Conservation (phyloP, 495 filamentous ascomycete species). For the Rostrohypoxylon terebratum region DNA sequence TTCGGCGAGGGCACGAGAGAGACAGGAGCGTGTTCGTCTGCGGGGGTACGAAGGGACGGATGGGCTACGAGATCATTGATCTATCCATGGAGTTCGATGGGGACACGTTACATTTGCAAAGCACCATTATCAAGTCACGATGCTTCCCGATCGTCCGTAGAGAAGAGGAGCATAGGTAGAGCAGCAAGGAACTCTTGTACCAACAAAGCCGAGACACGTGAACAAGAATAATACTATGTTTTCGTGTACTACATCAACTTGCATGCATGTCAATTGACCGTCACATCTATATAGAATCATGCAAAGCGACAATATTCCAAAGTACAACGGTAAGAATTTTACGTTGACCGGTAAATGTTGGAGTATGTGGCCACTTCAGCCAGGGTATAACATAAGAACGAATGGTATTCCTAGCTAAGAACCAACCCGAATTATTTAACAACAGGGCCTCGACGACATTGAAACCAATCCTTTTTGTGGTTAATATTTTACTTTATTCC, state of each 20-base stretch:
- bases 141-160: neutral
- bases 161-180: constrained; percentile 9
- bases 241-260: neutral
- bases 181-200: constrained; percentile 26
- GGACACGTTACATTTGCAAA: neutral
- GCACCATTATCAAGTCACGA: neutral
- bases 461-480: constrained; percentile 1
- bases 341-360: neutral
- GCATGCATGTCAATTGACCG: neutral
- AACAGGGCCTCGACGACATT: neutral
- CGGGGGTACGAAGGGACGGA: neutral
- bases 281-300: neutral
- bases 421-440: neutral
- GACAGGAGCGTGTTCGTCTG: neutral
- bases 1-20: neutral
- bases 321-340: neutral
- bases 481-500: constrained; percentile 39
- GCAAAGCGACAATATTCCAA: neutral
- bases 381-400: neutral
- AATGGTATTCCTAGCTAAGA: constrained; percentile 1
- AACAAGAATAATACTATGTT: constrained; percentile 23
- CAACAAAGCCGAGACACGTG: constrained; percentile 25
- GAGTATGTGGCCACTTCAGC: neutral
- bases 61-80: neutral
- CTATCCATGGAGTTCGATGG: neutral